Conservation (phyloP, 2,329 filamentous ascomycete species). For the Diaporthe velutina region DNA sequence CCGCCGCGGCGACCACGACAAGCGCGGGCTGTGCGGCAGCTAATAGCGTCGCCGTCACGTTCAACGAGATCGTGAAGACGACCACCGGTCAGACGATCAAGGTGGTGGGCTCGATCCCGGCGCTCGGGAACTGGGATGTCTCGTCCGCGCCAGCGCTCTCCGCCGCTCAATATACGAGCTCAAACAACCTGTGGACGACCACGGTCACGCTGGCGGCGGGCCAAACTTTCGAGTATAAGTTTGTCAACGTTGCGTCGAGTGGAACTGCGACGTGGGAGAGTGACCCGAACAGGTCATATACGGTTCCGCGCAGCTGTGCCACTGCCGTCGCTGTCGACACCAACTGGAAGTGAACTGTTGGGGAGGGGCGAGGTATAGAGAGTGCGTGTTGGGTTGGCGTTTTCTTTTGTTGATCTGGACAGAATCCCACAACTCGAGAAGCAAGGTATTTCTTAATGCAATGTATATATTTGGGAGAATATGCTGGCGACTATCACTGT, state of each 20-base stretch:
- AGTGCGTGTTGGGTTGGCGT: too few species aligned
- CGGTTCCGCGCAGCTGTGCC: slow-evolving; percentile 46
- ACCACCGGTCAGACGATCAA: slow-evolving; percentile 64
- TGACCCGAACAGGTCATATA: slow-evolving; percentile 59
- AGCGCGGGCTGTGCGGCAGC: slow-evolving; percentile 48
- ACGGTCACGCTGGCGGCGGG: slow-evolving; percentile 66
- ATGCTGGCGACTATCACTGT: neutral
- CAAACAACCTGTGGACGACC: slow-evolving; percentile 66
- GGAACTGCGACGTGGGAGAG: slow-evolving; percentile 70
- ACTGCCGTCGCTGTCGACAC: slow-evolving; percentile 41
- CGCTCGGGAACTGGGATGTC: slow-evolving; percentile 66
- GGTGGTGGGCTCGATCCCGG: slow-evolving; percentile 55
- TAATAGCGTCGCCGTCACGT: slow-evolving; percentile 56
- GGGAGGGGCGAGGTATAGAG: neutral
- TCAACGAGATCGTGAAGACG: slow-evolving; percentile 57
- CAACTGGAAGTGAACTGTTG: slow-evolving; percentile 45
- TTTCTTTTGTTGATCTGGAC: neutral
- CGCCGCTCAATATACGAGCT: slow-evolving; percentile 65
- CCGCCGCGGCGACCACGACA: slow-evolving; percentile 40
- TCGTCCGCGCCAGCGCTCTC: slow-evolving; percentile 61
- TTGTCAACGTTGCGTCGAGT: slow-evolving; percentile 64
- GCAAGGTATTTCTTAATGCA: neutral
- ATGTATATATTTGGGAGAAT: neutral
- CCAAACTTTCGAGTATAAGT: slow-evolving; percentile 71
- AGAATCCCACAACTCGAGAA: neutral